phyloP scores from a whole-genome alignment of 345 rosid genomes.

The Xanthoceras sorbifolium region DNA sequence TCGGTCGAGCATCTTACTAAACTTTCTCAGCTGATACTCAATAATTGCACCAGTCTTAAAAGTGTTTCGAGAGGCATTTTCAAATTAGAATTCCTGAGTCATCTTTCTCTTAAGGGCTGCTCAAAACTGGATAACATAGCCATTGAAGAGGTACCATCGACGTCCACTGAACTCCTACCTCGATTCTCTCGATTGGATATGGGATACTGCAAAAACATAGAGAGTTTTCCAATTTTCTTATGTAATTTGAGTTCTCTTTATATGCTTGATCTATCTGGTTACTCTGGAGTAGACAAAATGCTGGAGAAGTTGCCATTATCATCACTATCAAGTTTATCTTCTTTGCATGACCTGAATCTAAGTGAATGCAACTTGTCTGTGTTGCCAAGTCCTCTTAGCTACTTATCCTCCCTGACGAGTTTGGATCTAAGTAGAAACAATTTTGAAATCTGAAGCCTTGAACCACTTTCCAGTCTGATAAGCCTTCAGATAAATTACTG shows the following conservation, averaged over 20 bases:
- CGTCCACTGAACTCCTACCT: conserved; percentile 4
- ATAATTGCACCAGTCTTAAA: conserved; percentile 4
- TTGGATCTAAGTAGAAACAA: background rate
- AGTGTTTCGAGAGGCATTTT: background rate
- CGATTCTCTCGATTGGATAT: background rate
- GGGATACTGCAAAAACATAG: conserved; percentile 1
- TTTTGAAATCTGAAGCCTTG: background rate
- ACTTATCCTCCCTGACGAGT: background rate
- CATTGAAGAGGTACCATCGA: conserved; percentile 15
- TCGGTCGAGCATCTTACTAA: background rate
- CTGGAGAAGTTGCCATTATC: background rate
- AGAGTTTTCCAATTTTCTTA: background rate
- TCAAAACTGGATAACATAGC: background rate
- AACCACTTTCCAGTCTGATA: background rate
- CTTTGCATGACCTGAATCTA: background rate
- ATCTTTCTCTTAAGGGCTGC: background rate
- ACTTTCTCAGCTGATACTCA: conserved; percentile 7
- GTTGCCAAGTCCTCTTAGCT: background rate
- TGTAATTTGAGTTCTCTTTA: background rate
- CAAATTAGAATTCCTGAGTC: background rate
- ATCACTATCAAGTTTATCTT: background rate
- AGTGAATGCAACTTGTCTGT: no score
- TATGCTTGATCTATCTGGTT: background rate
- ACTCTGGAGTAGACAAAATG: background rate
- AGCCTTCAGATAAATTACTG: background rate